Conservation (phyloP, 495 filamentous ascomycete species). For the Hapsidospora chrysogenum region DNA sequence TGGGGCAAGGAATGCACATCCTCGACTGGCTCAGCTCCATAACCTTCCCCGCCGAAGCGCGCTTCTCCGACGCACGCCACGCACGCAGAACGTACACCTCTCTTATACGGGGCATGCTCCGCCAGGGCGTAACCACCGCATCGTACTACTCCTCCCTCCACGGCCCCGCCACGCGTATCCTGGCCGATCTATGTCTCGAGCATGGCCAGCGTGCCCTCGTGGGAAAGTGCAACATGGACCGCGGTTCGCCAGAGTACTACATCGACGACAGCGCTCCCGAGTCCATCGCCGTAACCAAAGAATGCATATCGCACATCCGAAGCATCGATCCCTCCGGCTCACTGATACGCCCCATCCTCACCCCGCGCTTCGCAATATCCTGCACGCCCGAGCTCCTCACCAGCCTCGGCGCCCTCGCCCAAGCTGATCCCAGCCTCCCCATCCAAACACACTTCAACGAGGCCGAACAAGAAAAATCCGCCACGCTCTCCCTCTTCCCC, state of each 20-base stretch:
- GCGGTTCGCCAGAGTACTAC: slow-evolving; percentile 43
- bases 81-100: slow-evolving; percentile 32
- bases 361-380: slow-evolving; percentile 46
- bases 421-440: slow-evolving; percentile 30
- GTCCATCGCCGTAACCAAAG: slow-evolving; percentile 34
- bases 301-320: slow-evolving; percentile 31
- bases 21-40: slow-evolving; percentile 41
- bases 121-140: slow-evolving; percentile 49
- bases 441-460: slow-evolving; percentile 55
- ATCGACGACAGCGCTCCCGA: slow-evolving; percentile 28
- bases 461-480: slow-evolving; percentile 34
- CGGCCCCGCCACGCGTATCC: slow-evolving; percentile 36
- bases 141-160: slow-evolving; percentile 48
- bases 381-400: slow-evolving; percentile 35
- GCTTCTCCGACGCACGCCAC: slow-evolving; percentile 34
- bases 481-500: slow-evolving; percentile 35
- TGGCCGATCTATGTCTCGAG: slow-evolving; percentile 38
- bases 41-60: slow-evolving; percentile 47
- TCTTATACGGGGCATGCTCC: slow-evolving; percentile 39
- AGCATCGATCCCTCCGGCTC: slow-evolving; percentile 19
- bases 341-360: slow-evolving; percentile 40
- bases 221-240: slow-evolving; percentile 51
- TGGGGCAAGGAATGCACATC: slow-evolving; percentile 39
- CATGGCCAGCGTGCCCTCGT: slow-evolving; percentile 47
- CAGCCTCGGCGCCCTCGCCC: slow-evolving; percentile 34